Evolutionary conservation across 495 filamentous ascomycete species (phyloP), one percentile per base, ranked within the genome.

Genomic region (Clavariopsis aquatica): DNA sequence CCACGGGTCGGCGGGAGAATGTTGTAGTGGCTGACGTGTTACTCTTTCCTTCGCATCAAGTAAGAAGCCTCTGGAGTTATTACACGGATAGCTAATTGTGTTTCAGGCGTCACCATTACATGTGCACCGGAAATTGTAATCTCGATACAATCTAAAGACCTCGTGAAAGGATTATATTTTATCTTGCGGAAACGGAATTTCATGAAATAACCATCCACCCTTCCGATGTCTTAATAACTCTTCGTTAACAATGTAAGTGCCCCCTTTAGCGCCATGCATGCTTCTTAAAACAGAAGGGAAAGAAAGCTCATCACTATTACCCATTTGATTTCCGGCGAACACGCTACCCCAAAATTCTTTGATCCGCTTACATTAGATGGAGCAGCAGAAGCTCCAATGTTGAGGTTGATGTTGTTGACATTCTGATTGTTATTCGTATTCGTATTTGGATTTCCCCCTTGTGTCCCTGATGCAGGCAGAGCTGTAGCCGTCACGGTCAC

Each of bases 21-120:
- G 94, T 97, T 15, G 92, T 98, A 10, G 77, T 98, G 68, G 94
- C 94, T 7, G 94, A 98, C 73, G 90, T 91, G 34, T 74, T 98
- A 38, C 79, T 98, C 60, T 98, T 86, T 78, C 94, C 94, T 20
- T 93, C 85, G 68, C 92, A 98, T 71, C 92, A 96, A 81, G 92
- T 90, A 79, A 74, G 75, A 58, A 13, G 9, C 22, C 6, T 2
- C 24, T 8, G n/a, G 2, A 29, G 26, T 17, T n/a, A 31, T 3
- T 4, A n/a, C 2, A 36, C 23, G 6, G 5, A 27, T n/a, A 17
- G 26, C n/a, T 49, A 22, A 49, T 10, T 9, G 47, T 24, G 19
- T 24, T 49, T 24, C 17, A 49, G 47, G 47, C 47, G 6, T 49
- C 47, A 22, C 20, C 47, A 9, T 9, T n/a, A 27, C 47, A 49